Base-by-base conservation (phyloP, 805 yeast genomes). In the Blastobotrys peoriensis region DNA sequence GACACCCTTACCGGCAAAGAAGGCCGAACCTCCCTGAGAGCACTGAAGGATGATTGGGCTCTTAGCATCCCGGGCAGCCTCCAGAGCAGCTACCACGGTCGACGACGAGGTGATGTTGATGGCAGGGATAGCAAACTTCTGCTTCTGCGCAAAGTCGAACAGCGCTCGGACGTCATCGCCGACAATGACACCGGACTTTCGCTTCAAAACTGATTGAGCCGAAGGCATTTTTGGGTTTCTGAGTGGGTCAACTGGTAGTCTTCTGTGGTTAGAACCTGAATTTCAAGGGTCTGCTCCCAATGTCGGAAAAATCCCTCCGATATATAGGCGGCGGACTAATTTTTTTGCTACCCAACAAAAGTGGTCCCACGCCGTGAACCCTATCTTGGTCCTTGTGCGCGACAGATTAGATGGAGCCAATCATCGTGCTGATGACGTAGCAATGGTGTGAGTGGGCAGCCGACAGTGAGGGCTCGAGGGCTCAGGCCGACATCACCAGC, bases 11-110 rank as follows among this genome's bases (percentile, higher is more conserved):
- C 98, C 98, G 55, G 98, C 98, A 68, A 93, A 93, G 86, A 81
- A 93, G 54, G 98, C 98, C 59, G 98, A 95, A 78, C 98, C 98
- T 76, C 98, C 98, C 71, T 93, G 88, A 51, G 98, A 91, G 59
- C 91, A 81, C 75, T 93, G 98, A 66, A 93, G 74, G 68, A 93
- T 86, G 73, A 93, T 88, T 74, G 98, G 98, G 52, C 96, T 79
- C 59, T 83, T 78, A 74, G 74, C 78, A 71, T 93, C 97, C 71
- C 95, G 86, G 51, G 97, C 96, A 55, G 97, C 96, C 72, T 93
- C 95, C 62, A 93, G 76, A 52, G 97, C 96, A 60, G 97, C 96
- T 66, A 87, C 84, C 48, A 82, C 98, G 53, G 97, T 91, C 49
- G 98, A 91, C 30, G 98, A 89, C 28, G 98, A 86, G 56, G 98